Percentiles rank a stretch among this genome's conserved stretches.
Conservation (phyloP, 352 stramenopile species). For the Globisporangium radiosum region DNA sequence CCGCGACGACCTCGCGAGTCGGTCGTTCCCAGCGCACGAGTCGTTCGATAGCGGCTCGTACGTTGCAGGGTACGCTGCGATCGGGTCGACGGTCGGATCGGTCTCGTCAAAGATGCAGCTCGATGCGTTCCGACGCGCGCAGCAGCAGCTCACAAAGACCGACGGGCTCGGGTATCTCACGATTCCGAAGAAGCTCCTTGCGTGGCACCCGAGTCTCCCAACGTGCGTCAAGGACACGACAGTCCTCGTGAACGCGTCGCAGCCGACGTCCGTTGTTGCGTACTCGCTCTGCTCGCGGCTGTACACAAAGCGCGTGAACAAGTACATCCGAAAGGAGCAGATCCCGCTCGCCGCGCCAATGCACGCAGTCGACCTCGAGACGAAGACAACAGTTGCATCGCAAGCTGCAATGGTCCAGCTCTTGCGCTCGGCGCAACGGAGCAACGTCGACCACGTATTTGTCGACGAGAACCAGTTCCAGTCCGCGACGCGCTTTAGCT, state of each 20-base stretch:
- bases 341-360: slow-evolving; percentile 23
- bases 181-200: slow-evolving; percentile 71
- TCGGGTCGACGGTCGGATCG: slow-evolving; percentile 54
- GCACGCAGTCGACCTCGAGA: slow-evolving; percentile 24
- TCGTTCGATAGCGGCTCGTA: slow-evolving; percentile 35
- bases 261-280: slow-evolving; percentile 81
- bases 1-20: slow-evolving; percentile 51
- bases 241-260: slow-evolving; percentile 70
- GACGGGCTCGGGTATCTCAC: slow-evolving; percentile 62
- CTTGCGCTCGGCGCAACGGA: slow-evolving; percentile 55
- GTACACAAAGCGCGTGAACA: slow-evolving; percentile 71
- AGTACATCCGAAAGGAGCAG: slow-evolving; percentile 60
- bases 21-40: slow-evolving; percentile 59
- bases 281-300: slow-evolving; percentile 82
- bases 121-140: slow-evolving; percentile 54
- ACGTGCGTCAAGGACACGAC: slow-evolving; percentile 61
- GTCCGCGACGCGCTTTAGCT: slow-evolving; percentile 70
- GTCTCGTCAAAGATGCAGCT: slow-evolving; percentile 52
- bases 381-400: slow-evolving; percentile 11
- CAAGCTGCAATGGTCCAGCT: slow-evolving; percentile 49
- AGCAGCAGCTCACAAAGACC: slow-evolving; percentile 61
- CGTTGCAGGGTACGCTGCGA: slow-evolving; percentile 14
- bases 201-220: slow-evolving; percentile 75
- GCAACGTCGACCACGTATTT: slow-evolving; percentile 83
- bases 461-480: slow-evolving; percentile 86